A percentile compares a stretch with the other conserved stretches of the same genome.
These are phyloP conservation scores for Entamoeba invadens DNA, from an alignment of 208 protist genomes.

Conservation along the genomic window DNA sequence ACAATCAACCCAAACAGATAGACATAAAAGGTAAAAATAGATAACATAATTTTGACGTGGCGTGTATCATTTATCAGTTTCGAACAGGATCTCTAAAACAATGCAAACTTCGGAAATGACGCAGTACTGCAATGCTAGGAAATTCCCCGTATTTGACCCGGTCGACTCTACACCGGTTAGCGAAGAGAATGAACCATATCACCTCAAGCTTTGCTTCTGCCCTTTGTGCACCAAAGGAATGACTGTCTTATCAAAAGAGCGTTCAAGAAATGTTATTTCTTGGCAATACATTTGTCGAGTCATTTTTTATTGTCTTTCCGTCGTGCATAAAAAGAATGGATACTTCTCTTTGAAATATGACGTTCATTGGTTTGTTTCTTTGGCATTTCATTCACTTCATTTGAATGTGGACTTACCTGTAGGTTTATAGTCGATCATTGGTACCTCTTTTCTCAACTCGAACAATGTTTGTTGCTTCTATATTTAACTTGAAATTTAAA, in stretches of 20 bases:
- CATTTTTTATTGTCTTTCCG: background rate
- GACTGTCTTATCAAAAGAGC: background rate
- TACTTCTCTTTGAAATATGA: background rate
- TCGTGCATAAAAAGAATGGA: background rate
- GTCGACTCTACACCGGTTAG: background rate
- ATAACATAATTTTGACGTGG: background rate
- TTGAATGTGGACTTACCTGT: too few species aligned
- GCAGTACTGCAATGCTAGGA: background rate
- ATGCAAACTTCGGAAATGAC: background rate
- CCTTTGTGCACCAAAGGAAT: background rate
- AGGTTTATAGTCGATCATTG: background rate
- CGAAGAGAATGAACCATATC: background rate
- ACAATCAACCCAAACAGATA: too few species aligned
- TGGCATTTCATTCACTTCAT: too few species aligned
- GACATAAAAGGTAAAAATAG: too few species aligned
- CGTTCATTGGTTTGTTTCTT: background rate
- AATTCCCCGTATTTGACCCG: background rate
- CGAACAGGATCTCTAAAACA: background rate
- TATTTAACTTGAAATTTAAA: too few species aligned
- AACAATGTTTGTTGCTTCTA: too few species aligned
- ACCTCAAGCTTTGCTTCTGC: background rate
- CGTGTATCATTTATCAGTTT: background rate
- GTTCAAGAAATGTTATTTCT: background rate
- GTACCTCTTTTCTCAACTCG: background rate
- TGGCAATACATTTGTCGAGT: background rate